Evolutionary conservation across 164 flowering plant genomes (phyloP), one percentile per base, ranked within the genome.

Genomic region (Aristolochia fimbriata): DNA sequence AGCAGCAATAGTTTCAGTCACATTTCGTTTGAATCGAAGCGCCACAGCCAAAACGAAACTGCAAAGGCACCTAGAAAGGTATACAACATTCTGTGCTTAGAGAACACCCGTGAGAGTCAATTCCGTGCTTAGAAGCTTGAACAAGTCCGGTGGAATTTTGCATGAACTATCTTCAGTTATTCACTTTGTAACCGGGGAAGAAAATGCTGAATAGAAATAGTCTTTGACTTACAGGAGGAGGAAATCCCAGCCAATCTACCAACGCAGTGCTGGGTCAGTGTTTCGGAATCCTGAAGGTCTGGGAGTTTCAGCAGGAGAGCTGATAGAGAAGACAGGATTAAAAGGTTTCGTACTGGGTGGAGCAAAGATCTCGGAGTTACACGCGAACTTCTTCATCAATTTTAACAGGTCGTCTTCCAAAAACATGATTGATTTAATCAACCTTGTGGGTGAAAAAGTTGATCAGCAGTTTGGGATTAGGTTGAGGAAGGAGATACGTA

Each of bases 311-410:
- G 80, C 64, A 20, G 80, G 67, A 62, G 74, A 80, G 51, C 65
- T 83, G 68, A 80, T 78, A 64, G 84, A 80, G 60, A 72, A 58
- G 68, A 68, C 70, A 21, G 83, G 83, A 24, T 51, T 77, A 68
- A 80, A 83, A 64, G 80, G 84, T 20, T 66, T 62, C 25, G 67
- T 58, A 62, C 49, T 73, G 0, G 82, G 83, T 50, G 79, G 80
- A 20, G 80, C 81, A 20, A 79, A 64, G 71, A 71, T 77, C 49
- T 83, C 81, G 5, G 57, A 68, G 0, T 45, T 75, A 41, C 83
- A 75, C 57, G 81, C 78, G 12, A 78, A 78, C 59, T 78, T 78
- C 74, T 73, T 83, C 60, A 60, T 80, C 58, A 80, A 80, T 60
- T 55, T 54, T 23, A 74, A 74, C 16, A 62, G 62, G 21, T 65